Conservation (phyloP, 768 basidiomycete genomes). For the Auricularia cornea region DNA sequence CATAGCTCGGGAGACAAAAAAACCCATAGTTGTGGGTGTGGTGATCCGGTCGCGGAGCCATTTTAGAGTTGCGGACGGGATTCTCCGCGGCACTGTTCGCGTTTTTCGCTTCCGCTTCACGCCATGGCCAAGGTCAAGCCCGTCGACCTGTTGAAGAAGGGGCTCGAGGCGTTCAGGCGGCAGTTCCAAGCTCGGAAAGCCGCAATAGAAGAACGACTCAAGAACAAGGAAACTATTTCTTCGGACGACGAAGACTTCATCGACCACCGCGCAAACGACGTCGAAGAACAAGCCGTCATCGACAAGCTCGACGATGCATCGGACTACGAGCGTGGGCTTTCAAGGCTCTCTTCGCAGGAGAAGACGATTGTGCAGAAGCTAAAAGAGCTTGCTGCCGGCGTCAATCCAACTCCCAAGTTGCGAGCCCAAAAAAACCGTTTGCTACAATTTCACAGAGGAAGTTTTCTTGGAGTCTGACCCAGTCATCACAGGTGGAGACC, state of each 20-base stretch:
- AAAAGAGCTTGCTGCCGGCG: not conserved
- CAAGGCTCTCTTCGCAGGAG: not conserved
- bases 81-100: not conserved
- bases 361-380: not conserved
- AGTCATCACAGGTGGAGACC: too few species aligned
- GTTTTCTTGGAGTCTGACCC: too few species aligned
- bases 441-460: too few species aligned
- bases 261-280: not conserved
- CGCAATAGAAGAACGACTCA: conserved; percentile 9
- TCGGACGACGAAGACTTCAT: not conserved
- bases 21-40: too few species aligned
- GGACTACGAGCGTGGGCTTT: not conserved
- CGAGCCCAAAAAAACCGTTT: too few species aligned
- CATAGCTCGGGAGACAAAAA: not conserved
- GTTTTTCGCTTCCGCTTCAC: not conserved
- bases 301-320: not conserved
- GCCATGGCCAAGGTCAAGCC: not conserved
- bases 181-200: conserved; percentile 17
- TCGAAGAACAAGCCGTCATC: not conserved
- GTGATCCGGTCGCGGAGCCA: too few species aligned
- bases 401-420: too few species aligned
- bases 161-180: not conserved
- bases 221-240: not conserved
- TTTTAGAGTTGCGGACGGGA: not conserved
- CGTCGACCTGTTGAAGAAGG: not conserved